Evolutionary conservation across 2,329 filamentous ascomycete genomes (phyloP), one percentile per base, ranked within the genome.

Genomic region (Fusarium sp.): DNA sequence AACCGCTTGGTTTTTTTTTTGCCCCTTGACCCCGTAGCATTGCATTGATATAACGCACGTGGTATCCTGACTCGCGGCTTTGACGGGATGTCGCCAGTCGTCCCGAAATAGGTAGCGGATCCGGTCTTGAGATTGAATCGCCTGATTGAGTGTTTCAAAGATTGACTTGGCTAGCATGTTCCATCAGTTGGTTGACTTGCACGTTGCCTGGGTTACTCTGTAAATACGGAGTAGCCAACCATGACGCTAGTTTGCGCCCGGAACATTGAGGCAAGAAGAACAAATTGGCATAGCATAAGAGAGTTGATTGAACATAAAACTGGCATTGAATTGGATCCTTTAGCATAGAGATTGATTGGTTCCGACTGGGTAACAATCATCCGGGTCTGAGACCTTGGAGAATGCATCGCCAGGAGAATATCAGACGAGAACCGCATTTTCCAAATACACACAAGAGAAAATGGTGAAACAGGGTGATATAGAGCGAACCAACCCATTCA

Each of bases 1-100:
- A 54, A 54, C 48, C 48, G 48, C 48, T 54, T 54, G 48, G 31
- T 31, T 20, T 52, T 48, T 54, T 20, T 52, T 27, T 54, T 14
- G 27, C 48, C 27, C 48, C 48, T 48, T 54, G 14, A 11, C 48
- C 18, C 48, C 48, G 48, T 54, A 31, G 48, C 48, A 54, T 31
- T 54, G 27, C 48, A 7, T 52, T 14, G 48, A 6, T n/a, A 29
- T 29, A 29, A n/a, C 11, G 6, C 24, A 31, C 48, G 48, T n/a
- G 48, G 48, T 54, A 54, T 54, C 48, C 48, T 54, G 48, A 54
- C 48, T 54, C 48, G 48, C 48, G 48, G 48, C 24, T 52, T 52
- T 29, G 6, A 48, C 22, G 48, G 24, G 18, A 29, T 11, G 24
- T 52, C 24, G 48, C 24, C 10, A 52, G 48, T 29, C 18, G 27